These are phyloP conservation scores for Scedosporium dehoogii DNA, from an alignment of 2,329 filamentous ascomycete species.

Conservation along the genomic window DNA sequence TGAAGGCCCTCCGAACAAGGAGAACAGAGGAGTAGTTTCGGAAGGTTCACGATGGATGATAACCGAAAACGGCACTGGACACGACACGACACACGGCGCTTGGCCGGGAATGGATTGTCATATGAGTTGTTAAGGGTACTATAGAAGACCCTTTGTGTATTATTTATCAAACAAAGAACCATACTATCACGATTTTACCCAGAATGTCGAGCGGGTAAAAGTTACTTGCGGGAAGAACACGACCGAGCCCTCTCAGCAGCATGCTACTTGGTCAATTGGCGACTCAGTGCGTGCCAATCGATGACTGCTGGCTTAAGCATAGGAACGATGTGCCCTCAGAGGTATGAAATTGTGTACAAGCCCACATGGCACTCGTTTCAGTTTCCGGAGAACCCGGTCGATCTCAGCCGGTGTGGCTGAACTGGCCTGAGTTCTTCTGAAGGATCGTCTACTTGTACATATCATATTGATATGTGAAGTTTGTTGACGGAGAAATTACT, in stretches of 20 bases:
- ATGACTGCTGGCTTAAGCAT: too few relatives aligned
- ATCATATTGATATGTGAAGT: too few relatives aligned
- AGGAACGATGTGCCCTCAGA: too few relatives aligned
- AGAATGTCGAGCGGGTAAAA: background rate
- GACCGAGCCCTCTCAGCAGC: background rate
- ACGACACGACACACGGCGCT: constrained; percentile 1
- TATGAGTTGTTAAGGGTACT: background rate
- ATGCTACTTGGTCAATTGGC: too few relatives aligned
- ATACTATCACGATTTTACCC: background rate
- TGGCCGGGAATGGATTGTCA: background rate
- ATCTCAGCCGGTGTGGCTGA: too few relatives aligned
- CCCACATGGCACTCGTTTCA: too few relatives aligned
- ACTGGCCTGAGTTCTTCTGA: too few relatives aligned
- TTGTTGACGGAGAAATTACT: too few relatives aligned
- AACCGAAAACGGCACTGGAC: background rate
- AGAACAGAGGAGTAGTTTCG: background rate
- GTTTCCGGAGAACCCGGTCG: too few relatives aligned
- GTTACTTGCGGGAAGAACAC: background rate
- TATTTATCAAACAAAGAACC: background rate
- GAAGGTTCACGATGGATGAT: background rate
- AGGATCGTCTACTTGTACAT: too few relatives aligned
- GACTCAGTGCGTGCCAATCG: too few relatives aligned
- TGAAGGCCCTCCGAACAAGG: background rate
- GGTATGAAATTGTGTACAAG: too few relatives aligned
- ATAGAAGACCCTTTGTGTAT: background rate